Conservation (phyloP, 179 eudicot species). For the Gypsophila paniculata region DNA sequence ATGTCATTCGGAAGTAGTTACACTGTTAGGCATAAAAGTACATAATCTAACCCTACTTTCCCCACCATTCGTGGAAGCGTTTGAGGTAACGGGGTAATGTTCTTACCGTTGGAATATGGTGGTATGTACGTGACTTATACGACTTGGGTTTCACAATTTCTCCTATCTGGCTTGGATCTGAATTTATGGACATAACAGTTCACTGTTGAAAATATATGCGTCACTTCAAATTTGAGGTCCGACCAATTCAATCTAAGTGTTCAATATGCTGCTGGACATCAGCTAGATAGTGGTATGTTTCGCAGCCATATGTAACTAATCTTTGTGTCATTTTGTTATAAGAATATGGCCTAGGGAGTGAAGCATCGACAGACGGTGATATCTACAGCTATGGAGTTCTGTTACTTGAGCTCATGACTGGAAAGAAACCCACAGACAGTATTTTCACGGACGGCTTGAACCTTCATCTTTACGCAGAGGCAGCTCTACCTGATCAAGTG, state of each 20-base stretch:
- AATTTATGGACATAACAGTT: too few species aligned
- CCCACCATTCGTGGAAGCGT: too few species aligned
- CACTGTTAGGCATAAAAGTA: too few species aligned
- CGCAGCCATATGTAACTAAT: background rate
- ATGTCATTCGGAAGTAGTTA: too few species aligned
- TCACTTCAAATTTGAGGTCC: background rate
- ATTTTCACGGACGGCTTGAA: constrained; percentile 16
- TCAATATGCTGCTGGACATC: too few species aligned
- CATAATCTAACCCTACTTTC: too few species aligned
- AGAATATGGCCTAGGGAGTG: constrained; percentile 28
- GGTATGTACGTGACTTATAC: too few species aligned
- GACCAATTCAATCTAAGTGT: too few species aligned
- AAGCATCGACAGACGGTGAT: constrained; percentile 6
- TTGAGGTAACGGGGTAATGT: too few species aligned
- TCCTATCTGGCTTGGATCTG: too few species aligned
- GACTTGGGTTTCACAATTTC: too few species aligned
- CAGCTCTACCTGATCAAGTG: constrained; percentile 18
- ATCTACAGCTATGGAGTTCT: constrained; percentile 23
- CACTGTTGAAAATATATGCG: background rate
- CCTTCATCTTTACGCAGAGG: constrained; percentile 23
- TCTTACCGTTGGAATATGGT: too few species aligned
- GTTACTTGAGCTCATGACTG: constrained; percentile 21
- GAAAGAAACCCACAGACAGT: constrained; percentile 18
- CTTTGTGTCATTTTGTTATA: background rate
- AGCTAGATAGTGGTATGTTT: background rate